Conservation (phyloP, 768 basidiomycete genomes). For the Termitomyces sp. region DNA sequence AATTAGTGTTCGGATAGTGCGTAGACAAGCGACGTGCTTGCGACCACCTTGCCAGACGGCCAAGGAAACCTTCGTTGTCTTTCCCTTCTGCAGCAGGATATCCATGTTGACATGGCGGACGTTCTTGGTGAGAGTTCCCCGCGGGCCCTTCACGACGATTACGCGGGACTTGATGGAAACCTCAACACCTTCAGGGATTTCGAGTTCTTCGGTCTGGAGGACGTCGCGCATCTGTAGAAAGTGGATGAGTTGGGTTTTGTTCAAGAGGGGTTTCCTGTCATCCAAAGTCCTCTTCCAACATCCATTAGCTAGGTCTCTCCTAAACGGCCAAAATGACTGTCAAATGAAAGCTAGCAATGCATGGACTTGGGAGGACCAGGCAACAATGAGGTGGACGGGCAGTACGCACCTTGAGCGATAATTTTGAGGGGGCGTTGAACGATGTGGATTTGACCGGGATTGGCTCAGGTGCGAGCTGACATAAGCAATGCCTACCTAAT, state of each 20-base stretch:
- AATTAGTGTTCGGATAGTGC: slow-evolving; percentile 93
- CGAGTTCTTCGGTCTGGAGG: slow-evolving; percentile 89
- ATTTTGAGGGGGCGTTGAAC: slow-evolving; percentile 29
- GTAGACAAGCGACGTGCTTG: slow-evolving; percentile 97
- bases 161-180: slow-evolving; percentile 87
- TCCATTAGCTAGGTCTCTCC: slow-evolving; percentile 13
- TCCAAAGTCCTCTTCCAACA: slow-evolving; percentile 25
- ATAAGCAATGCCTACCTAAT: slow-evolving; percentile 24
- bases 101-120: slow-evolving; percentile 95
- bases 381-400: slow-evolving; percentile 9
- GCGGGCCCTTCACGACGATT: slow-evolving; percentile 88
- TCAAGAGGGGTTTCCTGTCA: slow-evolving; percentile 23
- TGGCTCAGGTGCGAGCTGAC: slow-evolving; percentile 25
- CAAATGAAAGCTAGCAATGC: slow-evolving; percentile 11
- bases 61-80: slow-evolving; percentile 77
- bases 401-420: slow-evolving; percentile 37
- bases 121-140: slow-evolving; percentile 89
- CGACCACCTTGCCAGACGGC: slow-evolving; percentile 98
- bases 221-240: slow-evolving; percentile 81
- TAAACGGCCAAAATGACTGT: slow-evolving; percentile 19
- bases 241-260: slow-evolving; percentile 31
- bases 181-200: slow-evolving; percentile 80
- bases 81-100: slow-evolving; percentile 76
- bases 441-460: slow-evolving; percentile 17
- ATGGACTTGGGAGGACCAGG: slow-evolving; percentile 13